Percentiles rank a stretch among this genome's conserved stretches.
These are phyloP conservation scores for Vickermania spadyakhi DNA, from an alignment of 208 protist genomes.

Conservation along the genomic window DNA sequence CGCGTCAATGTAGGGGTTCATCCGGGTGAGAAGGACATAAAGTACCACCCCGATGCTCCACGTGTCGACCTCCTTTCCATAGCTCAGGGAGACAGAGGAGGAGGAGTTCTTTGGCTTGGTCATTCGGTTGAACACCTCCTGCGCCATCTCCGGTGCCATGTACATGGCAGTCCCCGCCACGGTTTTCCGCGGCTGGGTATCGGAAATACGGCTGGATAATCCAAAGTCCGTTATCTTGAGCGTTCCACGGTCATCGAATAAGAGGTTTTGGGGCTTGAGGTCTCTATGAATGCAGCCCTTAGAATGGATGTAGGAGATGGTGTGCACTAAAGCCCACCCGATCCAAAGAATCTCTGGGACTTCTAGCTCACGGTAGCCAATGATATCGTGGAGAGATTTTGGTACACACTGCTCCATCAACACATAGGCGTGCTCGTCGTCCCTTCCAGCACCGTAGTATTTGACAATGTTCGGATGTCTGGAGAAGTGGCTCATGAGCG, in stretches of 20 bases:
- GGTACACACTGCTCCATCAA: conserved; percentile 81
- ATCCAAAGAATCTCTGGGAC: conserved; percentile 80
- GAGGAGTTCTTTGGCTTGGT: conserved; percentile 25
- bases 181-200: conserved; percentile 72
- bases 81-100: conserved; percentile 36
- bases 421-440: conserved; percentile 71
- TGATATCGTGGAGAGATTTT: conserved; percentile 70
- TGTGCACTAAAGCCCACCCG: conserved; percentile 71
- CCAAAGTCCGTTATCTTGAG: conserved; percentile 92
- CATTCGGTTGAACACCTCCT: conserved; percentile 77
- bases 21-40: conserved; percentile 77
- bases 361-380: conserved; percentile 41
- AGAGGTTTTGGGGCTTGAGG: conserved; percentile 86
- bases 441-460: conserved; percentile 61
- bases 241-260: conserved; percentile 85
- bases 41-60: conserved; percentile 87
- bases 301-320: conserved; percentile 76
- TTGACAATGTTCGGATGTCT: conserved; percentile 80
- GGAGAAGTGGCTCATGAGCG: conserved; percentile 81
- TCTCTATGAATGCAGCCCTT: conserved; percentile 87
- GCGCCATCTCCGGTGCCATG: conserved; percentile 86
- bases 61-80: conserved; percentile 82
- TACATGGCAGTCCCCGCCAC: conserved; percentile 87
- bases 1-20: conserved; percentile 76
- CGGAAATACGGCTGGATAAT: conserved; percentile 68